A percentile compares a stretch with the other conserved stretches of the same genome.
phyloP scores from a whole-genome alignment of 805 yeast genomes.

The Debaryomyces tyrocola region DNA sequence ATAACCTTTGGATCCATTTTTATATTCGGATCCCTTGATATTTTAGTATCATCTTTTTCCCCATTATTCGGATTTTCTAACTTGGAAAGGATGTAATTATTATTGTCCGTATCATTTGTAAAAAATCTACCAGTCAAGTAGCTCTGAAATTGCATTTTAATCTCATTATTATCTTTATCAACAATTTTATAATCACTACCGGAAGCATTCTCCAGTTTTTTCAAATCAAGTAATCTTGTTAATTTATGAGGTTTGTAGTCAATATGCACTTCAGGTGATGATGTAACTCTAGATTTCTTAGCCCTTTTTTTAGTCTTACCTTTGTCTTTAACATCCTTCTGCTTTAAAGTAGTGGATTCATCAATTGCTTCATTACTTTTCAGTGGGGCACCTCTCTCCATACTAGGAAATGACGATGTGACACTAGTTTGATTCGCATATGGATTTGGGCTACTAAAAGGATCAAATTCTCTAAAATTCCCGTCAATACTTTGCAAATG shows the following conservation, averaged over 20 bases:
- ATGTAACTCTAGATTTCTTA: conserved; percentile 8
- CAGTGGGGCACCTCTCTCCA: not conserved
- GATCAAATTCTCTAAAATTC: not conserved
- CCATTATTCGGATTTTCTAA: conserved; percentile 6
- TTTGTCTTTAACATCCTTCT: conserved; percentile 9
- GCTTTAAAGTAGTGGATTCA: not conserved
- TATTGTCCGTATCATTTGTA: conserved; percentile 41
- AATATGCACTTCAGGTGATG: conserved; percentile 16
- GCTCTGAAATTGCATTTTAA: conserved; percentile 28
- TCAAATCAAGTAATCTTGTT: conserved; percentile 29
- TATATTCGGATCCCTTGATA: not conserved
- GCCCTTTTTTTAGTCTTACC: conserved; percentile 10
- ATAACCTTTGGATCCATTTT: conserved; percentile 35
- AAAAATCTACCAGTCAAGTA: conserved; percentile 44
- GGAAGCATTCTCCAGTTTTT: conserved; percentile 10
- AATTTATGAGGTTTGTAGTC: conserved; percentile 28
- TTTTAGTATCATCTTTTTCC: not conserved
- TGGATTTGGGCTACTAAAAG: not conserved
- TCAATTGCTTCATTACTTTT: not conserved
- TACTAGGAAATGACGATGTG: not conserved
- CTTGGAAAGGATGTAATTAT: conserved; percentile 24
- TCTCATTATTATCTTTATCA: conserved; percentile 28
- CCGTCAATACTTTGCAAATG: not conserved
- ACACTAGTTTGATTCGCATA: not conserved
- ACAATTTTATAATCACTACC: conserved; percentile 22